A percentile compares a stretch with the other conserved stretches of the same genome.
These are phyloP conservation scores for Penicillium antarcticum DNA, from an alignment of 495 filamentous ascomycete genomes.

Conservation along the genomic window DNA sequence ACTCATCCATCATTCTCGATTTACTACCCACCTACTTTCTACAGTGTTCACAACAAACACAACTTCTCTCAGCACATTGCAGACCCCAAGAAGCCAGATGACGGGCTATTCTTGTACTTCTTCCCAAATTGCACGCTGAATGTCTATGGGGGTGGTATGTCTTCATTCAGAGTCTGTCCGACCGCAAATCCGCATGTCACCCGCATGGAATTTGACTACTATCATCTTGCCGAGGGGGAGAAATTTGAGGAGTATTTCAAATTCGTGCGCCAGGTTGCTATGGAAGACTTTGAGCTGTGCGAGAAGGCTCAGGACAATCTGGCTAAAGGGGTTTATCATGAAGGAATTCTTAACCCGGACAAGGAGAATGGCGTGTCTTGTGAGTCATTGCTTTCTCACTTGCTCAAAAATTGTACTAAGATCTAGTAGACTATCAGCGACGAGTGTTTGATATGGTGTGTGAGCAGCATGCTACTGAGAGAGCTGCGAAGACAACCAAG, in stretches of 20 bases:
- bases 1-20: constrained; percentile 59
- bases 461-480: constrained; percentile 43
- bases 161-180: constrained; percentile 56
- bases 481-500: constrained; percentile 8
- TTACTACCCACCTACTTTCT: constrained; percentile 57
- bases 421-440: constrained; percentile 48
- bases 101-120: constrained; percentile 59
- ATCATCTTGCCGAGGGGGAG: constrained; percentile 49
- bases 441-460: constrained; percentile 53
- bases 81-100: constrained; percentile 52
- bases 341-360: constrained; percentile 56
- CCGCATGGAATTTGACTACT: constrained; percentile 64
- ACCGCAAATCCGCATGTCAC: constrained; percentile 49
- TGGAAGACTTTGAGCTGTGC: constrained; percentile 60
- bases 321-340: constrained; percentile 52
- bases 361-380: constrained; percentile 57
- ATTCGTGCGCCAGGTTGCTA: constrained; percentile 57
- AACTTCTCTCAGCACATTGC: constrained; percentile 60
- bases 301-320: constrained; percentile 57
- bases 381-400: constrained; percentile 23
- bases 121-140: constrained; percentile 61
- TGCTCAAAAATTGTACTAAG: not conserved
- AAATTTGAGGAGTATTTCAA: constrained; percentile 59
- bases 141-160: constrained; percentile 61
- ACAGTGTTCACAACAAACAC: constrained; percentile 52